phyloP scores from a whole-genome alignment of 768 basidiomycete species.

The Rhizopogon roseolus region DNA sequence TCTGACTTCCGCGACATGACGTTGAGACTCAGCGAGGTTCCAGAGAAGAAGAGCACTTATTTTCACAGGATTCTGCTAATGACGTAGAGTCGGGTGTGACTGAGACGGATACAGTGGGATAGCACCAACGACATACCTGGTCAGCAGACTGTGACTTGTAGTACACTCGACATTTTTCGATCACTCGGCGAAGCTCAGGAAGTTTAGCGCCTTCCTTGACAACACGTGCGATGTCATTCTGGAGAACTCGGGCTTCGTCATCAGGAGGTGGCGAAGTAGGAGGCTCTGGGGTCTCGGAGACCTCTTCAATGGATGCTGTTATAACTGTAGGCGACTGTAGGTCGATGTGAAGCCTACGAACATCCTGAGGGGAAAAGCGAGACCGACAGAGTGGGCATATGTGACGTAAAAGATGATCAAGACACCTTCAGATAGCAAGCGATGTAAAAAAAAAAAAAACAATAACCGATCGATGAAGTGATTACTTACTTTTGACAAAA shows the following conservation, averaged over 20 bases:
- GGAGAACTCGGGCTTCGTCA: conserved; percentile 46
- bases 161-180: conserved; percentile 46
- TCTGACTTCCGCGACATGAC: conserved; percentile 23
- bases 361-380: conserved; percentile 39
- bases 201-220: conserved; percentile 54
- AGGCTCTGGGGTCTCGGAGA: conserved; percentile 14
- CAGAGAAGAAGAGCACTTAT: conserved; percentile 44
- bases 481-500: conserved; percentile 46
- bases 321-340: conserved; percentile 28
- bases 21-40: conserved; percentile 46
- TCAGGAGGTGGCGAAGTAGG: conserved; percentile 22
- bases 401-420: conserved; percentile 42
- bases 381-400: conserved; percentile 64
- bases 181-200: conserved; percentile 42
- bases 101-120: background rate
- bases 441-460: conserved; percentile 2
- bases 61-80: conserved; percentile 48
- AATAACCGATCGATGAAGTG: conserved; percentile 15
- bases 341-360: conserved; percentile 60
- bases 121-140: conserved; percentile 31
- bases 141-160: conserved; percentile 41
- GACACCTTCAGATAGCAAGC: conserved; percentile 39
- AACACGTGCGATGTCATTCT: conserved; percentile 47
- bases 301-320: conserved; percentile 9
- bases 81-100: background rate